Conservation (phyloP, 352 stramenopile genomes). For the Globisporangium heterothallicum region DNA sequence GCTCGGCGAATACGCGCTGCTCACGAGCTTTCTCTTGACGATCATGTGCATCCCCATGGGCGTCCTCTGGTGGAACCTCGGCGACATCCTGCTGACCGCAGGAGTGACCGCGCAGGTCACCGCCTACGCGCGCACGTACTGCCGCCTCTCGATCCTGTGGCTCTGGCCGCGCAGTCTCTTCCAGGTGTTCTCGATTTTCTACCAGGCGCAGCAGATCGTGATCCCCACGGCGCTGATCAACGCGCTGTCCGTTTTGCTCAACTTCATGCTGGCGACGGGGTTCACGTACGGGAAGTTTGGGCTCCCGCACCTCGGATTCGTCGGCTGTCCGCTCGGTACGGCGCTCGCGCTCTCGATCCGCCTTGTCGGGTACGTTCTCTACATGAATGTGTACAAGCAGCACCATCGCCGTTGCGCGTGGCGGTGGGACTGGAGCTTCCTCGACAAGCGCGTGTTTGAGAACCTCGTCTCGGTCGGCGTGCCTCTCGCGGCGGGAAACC, state of each 20-base stretch:
- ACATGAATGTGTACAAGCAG: constrained; percentile 63
- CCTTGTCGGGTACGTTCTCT: constrained; percentile 49
- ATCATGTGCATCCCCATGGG: constrained; percentile 60
- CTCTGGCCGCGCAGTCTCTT: constrained; percentile 82
- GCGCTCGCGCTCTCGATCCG: constrained; percentile 42
- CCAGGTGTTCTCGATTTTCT: constrained; percentile 69
- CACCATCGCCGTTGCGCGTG: constrained; percentile 47
- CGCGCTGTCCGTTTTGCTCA: constrained; percentile 49
- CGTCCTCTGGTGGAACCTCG: constrained; percentile 74
- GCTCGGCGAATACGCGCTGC: constrained; percentile 58
- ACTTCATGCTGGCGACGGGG: constrained; percentile 47
- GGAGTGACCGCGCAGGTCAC: constrained; percentile 41
- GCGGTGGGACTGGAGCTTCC: constrained; percentile 48
- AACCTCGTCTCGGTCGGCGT: constrained; percentile 47
- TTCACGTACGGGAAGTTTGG: constrained; percentile 66
- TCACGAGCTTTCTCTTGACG: constrained; percentile 53
- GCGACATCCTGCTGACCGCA: constrained; percentile 36
- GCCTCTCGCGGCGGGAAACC: constrained; percentile 44
- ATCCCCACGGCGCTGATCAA: constrained; percentile 64
- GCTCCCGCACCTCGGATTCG: constrained; percentile 56
- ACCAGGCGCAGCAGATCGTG: constrained; percentile 80
- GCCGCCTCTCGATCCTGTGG: constrained; percentile 56
- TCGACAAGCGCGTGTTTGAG: constrained; percentile 34
- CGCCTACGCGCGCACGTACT: constrained; percentile 50
- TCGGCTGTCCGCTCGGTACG: constrained; percentile 73